A percentile compares a stretch with the other conserved stretches of the same genome.
These are phyloP conservation scores for Pisolithus albus DNA, from an alignment of 768 basidiomycete species.

Conservation along the genomic window DNA sequence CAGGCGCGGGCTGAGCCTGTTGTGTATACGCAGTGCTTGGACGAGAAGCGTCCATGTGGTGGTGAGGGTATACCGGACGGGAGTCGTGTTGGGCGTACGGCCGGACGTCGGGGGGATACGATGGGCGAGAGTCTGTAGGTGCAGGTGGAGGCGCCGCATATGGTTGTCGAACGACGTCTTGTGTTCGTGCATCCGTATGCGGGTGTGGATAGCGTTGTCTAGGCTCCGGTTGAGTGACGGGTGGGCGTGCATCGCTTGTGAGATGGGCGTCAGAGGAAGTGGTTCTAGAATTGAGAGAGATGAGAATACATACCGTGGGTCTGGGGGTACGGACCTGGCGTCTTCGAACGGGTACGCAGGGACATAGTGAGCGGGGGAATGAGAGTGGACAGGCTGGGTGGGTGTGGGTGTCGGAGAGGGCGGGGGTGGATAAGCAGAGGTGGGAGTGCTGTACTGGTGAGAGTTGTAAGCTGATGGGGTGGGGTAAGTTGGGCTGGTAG, in stretches of 20 bases:
- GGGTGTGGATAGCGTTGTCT: slow-evolving; percentile 2
- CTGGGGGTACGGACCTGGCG: slow-evolving; percentile 6
- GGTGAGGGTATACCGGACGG: slow-evolving; percentile 11
- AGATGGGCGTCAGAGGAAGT: not conserved
- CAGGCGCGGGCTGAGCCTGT: slow-evolving; percentile 9
- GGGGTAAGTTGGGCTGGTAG: slow-evolving; percentile 15
- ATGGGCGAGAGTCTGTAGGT: slow-evolving; percentile 12
- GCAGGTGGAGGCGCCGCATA: slow-evolving; percentile 8
- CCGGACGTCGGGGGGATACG: slow-evolving; percentile 4
- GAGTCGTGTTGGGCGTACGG: slow-evolving; percentile 13
- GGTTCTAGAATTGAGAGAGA: not conserved
- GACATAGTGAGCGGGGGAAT: slow-evolving; percentile 14
- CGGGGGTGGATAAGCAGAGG: slow-evolving; percentile 24
- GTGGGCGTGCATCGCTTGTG: not conserved
- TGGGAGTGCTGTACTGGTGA: slow-evolving; percentile 18
- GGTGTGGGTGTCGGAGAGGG: slow-evolving; percentile 27
- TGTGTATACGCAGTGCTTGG: slow-evolving; percentile 16
- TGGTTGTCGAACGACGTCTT: slow-evolving; percentile 8
- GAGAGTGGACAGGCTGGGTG: slow-evolving; percentile 17
- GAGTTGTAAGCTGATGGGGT: slow-evolving; percentile 10
- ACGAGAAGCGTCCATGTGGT: slow-evolving; percentile 15
- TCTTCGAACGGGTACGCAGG: slow-evolving; percentile 18
- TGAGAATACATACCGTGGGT: slow-evolving; percentile 12
- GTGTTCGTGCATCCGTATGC: slow-evolving; percentile 11
- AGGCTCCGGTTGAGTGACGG: not conserved